Base-by-base conservation (phyloP, 2,329 filamentous ascomycete genomes). In the Parascedosporium putredinis region DNA sequence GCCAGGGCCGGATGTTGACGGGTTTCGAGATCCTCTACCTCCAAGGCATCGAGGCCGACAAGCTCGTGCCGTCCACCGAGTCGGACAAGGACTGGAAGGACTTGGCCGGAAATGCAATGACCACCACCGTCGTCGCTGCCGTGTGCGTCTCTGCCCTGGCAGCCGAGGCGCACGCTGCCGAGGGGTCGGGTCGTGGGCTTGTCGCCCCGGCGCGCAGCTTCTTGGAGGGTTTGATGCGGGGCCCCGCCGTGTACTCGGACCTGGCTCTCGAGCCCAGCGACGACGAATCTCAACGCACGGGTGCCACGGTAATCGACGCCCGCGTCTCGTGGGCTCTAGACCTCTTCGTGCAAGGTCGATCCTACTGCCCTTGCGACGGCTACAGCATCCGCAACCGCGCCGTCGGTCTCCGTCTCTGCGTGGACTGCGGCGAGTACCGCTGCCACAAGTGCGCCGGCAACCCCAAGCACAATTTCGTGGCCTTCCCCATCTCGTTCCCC, bases 21-120 rank as follows among this genome's bases (percentile, higher is more conserved):
- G 81, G 84, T 0, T 69, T 74, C 4, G 84, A 90, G 60, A 67
- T 76, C 2, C 66, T 90, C 2, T 62, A 68, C 5, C 62, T 89
- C 4, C 86, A 90, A 64, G 86, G 86, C 1, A 68, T 90, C 45
- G 83, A 84, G 0, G 61, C 83, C 1, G 66, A 80, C 49, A 72
- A 74, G 45, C 67, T 90, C 9, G 67, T 79, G 1, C 70, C 88
- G n/a, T 81, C 76, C 0, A 73, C 74, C 7, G 81, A 90, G 56
- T 75, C 72, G 0, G 71, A 81, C 44, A 62, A 66, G 1, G 68
- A 89, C 16, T 67, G 87, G 2, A 78, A 83, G 54, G 79, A 88
- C 55, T 67, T 91, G 2, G 84, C 84, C 2, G 86, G 86, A 0
- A 91, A 93, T 60, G 86, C 86, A 0, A 91, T 91, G 86, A 81